These are phyloP conservation scores for Melastoma candidum DNA, from an alignment of 441 rosid species.

Conservation along the genomic window DNA sequence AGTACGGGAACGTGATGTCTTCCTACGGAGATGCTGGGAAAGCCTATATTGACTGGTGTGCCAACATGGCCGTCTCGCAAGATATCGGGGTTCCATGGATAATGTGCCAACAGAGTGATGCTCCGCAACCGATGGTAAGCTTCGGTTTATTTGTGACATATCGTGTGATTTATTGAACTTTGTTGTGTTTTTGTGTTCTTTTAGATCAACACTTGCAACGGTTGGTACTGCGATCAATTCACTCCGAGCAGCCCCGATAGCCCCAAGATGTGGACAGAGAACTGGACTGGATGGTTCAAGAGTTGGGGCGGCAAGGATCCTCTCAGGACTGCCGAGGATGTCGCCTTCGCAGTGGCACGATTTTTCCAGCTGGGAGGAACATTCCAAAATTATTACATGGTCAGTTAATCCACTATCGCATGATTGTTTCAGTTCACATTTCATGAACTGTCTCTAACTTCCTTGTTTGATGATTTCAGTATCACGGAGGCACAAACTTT, in stretches of 20 bases:
- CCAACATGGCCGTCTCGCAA: constrained; percentile 40
- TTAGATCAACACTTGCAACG: constrained; percentile 58
- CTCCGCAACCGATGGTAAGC: constrained; percentile 55
- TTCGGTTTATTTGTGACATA: background rate
- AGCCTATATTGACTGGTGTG: constrained; percentile 52
- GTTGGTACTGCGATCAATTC: constrained; percentile 61
- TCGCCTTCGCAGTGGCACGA: constrained; percentile 56
- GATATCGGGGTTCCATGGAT: constrained; percentile 66
- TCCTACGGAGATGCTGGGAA: constrained; percentile 36
- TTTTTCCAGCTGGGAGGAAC: constrained; percentile 50
- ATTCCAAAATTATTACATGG: constrained; percentile 68
- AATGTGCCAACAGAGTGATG: constrained; percentile 61
- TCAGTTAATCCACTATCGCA: constrained; percentile 2
- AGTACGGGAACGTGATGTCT: constrained; percentile 43
- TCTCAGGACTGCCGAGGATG: constrained; percentile 50
- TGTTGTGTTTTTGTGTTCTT: background rate
- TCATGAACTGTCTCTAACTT: background rate
- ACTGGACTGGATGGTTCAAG: constrained; percentile 60
- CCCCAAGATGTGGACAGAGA: constrained; percentile 72
- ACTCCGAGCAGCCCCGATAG: constrained; percentile 28
- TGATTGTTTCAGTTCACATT: background rate
- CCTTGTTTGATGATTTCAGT: constrained; percentile 21
- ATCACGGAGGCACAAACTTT: constrained; percentile 83
- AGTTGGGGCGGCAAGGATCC: constrained; percentile 50
- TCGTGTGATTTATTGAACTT: background rate